Conservation (phyloP, 768 basidiomycete genomes). For the Strobilomyces dryophilus region DNA sequence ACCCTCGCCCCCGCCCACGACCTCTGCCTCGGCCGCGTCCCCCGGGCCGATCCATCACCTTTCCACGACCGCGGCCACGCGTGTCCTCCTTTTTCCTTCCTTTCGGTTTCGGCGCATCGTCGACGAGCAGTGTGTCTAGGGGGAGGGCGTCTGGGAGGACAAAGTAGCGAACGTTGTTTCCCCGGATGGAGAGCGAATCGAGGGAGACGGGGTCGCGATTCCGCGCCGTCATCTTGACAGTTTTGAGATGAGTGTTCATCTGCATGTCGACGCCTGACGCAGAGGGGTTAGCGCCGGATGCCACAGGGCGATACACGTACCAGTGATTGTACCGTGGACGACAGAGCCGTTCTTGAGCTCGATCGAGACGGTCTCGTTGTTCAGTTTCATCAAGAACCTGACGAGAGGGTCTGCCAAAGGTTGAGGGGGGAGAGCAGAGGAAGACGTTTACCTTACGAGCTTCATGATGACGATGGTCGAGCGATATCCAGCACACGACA, state of each 20-base stretch:
- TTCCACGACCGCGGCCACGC: slow-evolving; percentile 59
- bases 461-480: slow-evolving; percentile 25
- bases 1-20: slow-evolving; percentile 46
- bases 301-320: slow-evolving; percentile 40
- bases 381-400: slow-evolving; percentile 99
- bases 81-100: slow-evolving; percentile 83
- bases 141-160: slow-evolving; percentile 97
- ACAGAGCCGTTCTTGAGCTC: slow-evolving; percentile 97
- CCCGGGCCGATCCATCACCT: slow-evolving; percentile 35
- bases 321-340: slow-evolving; percentile 95
- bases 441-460: slow-evolving; percentile 57
- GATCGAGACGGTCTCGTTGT: slow-evolving; percentile 91
- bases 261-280: slow-evolving; percentile 92
- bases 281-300: not conserved
- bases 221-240: slow-evolving; percentile 92
- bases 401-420: slow-evolving; percentile 6
- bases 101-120: slow-evolving; percentile 97
- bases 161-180: slow-evolving; percentile 96
- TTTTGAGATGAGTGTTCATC: slow-evolving; percentile 99
- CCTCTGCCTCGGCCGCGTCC: slow-evolving; percentile 57
- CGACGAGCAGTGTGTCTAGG: slow-evolving; percentile 92
- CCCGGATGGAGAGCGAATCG: slow-evolving; percentile 90
- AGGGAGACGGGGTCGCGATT: slow-evolving; percentile 85
- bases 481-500: slow-evolving; percentile 15
- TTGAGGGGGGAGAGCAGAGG: not conserved